These are phyloP conservation scores for Rhizophagus sp. DNA, from an alignment of 192 early-diverging fungal species.

Conservation along the genomic window DNA sequence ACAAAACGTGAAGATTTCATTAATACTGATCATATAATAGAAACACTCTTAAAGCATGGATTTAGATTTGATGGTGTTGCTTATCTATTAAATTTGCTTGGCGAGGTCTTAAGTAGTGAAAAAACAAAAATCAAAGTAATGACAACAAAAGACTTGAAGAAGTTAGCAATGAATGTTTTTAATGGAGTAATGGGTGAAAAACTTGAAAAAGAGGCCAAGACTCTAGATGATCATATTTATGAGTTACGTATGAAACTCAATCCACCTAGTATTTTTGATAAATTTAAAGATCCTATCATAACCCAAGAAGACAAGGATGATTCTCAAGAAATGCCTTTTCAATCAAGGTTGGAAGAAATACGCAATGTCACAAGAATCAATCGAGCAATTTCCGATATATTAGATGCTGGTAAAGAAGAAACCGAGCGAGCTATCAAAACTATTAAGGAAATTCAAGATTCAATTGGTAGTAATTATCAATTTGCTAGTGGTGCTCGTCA, in stretches of 20 bases:
- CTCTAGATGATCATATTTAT: background rate
- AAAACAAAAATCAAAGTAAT: background rate
- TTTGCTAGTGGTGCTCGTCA: background rate
- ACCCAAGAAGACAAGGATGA: background rate
- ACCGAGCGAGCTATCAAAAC: background rate
- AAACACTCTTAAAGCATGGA: background rate
- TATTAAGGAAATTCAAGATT: background rate
- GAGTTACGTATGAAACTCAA: background rate
- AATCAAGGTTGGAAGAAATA: constrained; percentile 8
- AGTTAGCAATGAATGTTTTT: background rate
- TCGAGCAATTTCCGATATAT: background rate
- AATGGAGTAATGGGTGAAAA: background rate
- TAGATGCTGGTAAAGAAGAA: background rate
- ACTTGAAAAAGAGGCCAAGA: background rate
- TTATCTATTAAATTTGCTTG: background rate
- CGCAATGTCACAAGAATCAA: background rate
- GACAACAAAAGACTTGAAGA: background rate
- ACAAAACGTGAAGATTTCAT: background rate
- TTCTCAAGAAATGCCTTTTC: background rate
- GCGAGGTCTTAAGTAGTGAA: background rate
- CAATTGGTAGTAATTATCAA: background rate
- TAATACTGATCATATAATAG: too few species aligned
- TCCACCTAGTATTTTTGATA: background rate
- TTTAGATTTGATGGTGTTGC: background rate
- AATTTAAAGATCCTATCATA: background rate